These are phyloP conservation scores for Tricholoma terreum DNA, from an alignment of 768 basidiomycete genomes.

Conservation along the genomic window DNA sequence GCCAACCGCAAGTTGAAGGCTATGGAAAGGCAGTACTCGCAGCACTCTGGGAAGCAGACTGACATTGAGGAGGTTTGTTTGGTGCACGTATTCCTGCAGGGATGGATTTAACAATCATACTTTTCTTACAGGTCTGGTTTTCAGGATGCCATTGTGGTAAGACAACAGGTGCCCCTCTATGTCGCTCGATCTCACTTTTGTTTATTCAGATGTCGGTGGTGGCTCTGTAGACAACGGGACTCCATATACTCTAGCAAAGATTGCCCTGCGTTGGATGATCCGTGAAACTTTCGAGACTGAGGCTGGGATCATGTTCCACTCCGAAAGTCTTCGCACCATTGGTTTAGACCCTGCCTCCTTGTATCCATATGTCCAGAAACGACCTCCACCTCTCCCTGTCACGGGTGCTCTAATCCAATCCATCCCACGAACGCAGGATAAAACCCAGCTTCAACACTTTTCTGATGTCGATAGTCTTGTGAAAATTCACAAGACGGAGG, in stretches of 20 bases:
- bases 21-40: constrained; percentile 27
- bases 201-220: constrained; percentile 27
- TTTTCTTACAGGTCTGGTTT: constrained; percentile 41
- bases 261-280: constrained; percentile 69
- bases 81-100: not conserved
- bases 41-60: constrained; percentile 18
- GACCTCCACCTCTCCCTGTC: constrained; percentile 34
- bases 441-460: constrained; percentile 18
- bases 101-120: not conserved
- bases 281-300: constrained; percentile 62
- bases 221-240: constrained; percentile 39
- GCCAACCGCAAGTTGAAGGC: constrained; percentile 7
- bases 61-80: constrained; percentile 38
- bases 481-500: constrained; percentile 37
- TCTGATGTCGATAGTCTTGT: constrained; percentile 10
- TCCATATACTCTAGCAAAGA: constrained; percentile 47
- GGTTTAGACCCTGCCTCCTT: constrained; percentile 50
- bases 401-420: constrained; percentile 21
- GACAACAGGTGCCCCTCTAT: not conserved
- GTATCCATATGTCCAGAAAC: constrained; percentile 36
- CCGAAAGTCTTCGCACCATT: constrained; percentile 40
- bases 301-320: constrained; percentile 60
- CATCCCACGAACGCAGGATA: constrained; percentile 5
- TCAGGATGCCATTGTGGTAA: constrained; percentile 36
- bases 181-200: not conserved